phyloP scores from a whole-genome alignment of 129 eudicot genomes.

The Artemisia argyi region DNA sequence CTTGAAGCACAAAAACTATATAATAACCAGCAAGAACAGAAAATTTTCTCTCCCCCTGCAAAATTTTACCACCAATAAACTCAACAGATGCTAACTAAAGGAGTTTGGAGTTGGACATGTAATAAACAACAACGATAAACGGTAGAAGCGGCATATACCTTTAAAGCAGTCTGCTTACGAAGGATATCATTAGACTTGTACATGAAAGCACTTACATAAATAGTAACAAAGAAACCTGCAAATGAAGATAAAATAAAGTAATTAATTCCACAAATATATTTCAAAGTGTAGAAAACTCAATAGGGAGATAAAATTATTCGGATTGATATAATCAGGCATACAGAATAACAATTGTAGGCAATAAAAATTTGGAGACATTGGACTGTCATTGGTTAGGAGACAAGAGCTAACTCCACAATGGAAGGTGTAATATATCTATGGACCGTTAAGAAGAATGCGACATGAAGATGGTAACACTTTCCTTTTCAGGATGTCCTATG shows the following conservation, averaged over 20 bases:
- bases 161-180: constrained; percentile 74
- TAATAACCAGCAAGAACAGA: constrained; percentile 65
- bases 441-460: constrained; percentile 13
- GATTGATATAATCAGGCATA: not conserved
- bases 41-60: constrained; percentile 79
- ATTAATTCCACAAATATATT: constrained; percentile 8
- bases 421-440: not conserved
- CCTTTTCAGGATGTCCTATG: not conserved
- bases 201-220: constrained; percentile 66
- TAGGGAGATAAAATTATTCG: not conserved
- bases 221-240: constrained; percentile 78
- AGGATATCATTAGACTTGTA: constrained; percentile 87
- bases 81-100: not conserved
- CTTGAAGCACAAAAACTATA: constrained; percentile 58
- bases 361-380: too few relatives aligned
- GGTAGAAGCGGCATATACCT: constrained; percentile 38
- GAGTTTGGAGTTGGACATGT: not conserved
- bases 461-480: constrained; percentile 8
- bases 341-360: not conserved
- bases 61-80: constrained; percentile 5
- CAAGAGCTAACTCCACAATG: too few relatives aligned
- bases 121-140: not conserved
- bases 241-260: constrained; percentile 6
- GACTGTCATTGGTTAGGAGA: too few relatives aligned
- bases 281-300: constrained; percentile 1